phyloP scores from a whole-genome alignment of 805 yeast genomes.

The Wickerhamiella vanderwaltii region DNA sequence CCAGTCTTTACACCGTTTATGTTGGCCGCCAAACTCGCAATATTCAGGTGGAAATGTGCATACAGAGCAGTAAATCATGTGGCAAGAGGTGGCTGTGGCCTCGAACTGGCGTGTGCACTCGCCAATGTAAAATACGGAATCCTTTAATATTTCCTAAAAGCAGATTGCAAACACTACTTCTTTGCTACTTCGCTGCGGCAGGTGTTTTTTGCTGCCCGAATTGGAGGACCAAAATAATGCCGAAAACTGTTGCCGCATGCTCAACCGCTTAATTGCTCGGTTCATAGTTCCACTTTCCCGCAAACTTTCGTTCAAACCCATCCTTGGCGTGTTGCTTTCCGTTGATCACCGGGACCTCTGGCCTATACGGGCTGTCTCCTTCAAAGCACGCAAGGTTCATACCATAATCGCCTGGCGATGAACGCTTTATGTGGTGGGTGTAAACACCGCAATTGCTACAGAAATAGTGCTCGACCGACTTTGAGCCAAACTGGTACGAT shows the following conservation, averaged over 20 bases:
- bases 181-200: too few species aligned
- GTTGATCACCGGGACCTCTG: constrained; percentile 4
- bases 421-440: constrained; percentile 2
- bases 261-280: too few species aligned
- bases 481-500: not conserved
- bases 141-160: too few species aligned
- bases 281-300: too few species aligned
- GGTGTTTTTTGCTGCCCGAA: too few species aligned
- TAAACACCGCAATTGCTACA: constrained; percentile 3
- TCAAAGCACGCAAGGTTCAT: not conserved
- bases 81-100: not conserved
- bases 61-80: constrained; percentile 13
- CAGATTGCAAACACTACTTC: too few species aligned
- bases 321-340: constrained; percentile 3
- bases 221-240: too few species aligned
- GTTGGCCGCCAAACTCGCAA: constrained; percentile 79
- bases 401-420: not conserved
- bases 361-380: not conserved
- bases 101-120: too few species aligned
- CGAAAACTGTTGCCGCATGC: too few species aligned
- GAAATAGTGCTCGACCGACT: constrained; percentile 1
- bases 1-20: constrained; percentile 80
- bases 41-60: constrained; percentile 31
- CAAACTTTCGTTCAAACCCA: constrained; percentile 1
- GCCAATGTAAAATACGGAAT: too few species aligned